Base-by-base conservation (phyloP, 2,329 filamentous ascomycete species). In the Tolypocladium ophioglossoides region DNA sequence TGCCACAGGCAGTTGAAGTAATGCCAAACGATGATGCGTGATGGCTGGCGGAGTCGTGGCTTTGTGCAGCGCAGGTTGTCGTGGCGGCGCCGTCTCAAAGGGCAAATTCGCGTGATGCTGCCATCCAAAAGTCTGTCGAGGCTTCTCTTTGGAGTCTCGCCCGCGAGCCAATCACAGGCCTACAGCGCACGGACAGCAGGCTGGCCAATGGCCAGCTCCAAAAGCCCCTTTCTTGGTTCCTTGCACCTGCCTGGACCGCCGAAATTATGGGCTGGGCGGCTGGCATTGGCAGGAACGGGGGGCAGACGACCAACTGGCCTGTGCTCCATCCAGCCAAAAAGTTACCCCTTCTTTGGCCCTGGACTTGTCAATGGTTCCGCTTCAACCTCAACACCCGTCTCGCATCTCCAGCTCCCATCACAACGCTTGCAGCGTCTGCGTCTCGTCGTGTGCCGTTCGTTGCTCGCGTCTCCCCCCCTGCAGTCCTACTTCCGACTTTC, bases 261-360 rank as follows among this genome's bases (percentile, higher is more conserved):
- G 74, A 77, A 78, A 77, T 77, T 78, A 72, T 74, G 72, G 66
- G 69, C 12, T 16, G 35, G 34, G 37, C 44, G n/a, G n/a, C n/a
- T 70, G 73, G 68, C 67, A 70, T 67, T 67, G 68, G 68, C 67
- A 69, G 66, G 67, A 68, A 52, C 52, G 34, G 16, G 52, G 48
- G 32, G 4, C 11, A 16, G 48, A 14, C n/a, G 49, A 35, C 46
- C 54, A 55, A 50, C 51, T 52, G 52, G 49, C 53, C 53, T 37
- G 63, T 64, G 66, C 65, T 65, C 66, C 63, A 70, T 12, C 24
- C 34, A 39, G 18, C 49, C 22, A 35, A 52, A 70, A 72, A 71
- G 67, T 71, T 69, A 67, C 70, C 66, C 68, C 63, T 67, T 66
- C 57, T 54, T 51, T 53, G 44, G 40, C 40, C 50, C 37, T 52